Conservation (phyloP, 2,329 filamentous ascomycete genomes). For the Colletotrichum tabaci region DNA sequence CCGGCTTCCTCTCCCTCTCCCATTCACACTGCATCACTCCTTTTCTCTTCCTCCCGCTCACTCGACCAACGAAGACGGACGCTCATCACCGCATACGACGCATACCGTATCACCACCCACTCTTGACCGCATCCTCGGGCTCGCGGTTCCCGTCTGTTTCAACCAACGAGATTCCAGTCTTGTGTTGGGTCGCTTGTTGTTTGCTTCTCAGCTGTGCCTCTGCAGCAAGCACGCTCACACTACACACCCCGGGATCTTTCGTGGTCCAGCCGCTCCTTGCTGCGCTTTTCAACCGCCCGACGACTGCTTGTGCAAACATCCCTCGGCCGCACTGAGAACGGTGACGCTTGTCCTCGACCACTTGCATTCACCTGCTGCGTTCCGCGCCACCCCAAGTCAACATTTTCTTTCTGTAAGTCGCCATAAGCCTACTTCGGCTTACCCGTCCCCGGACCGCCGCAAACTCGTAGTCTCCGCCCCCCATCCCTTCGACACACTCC, state of each 20-base stretch:
- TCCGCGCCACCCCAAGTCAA: constrained; percentile 9
- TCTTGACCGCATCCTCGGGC: constrained; percentile 28
- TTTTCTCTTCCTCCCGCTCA: no score
- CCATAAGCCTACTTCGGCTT: constrained; percentile 17
- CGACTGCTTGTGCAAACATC: constrained; percentile 32
- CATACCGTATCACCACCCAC: constrained; percentile 9
- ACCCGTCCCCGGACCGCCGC: constrained; percentile 1
- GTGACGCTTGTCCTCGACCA: constrained; percentile 31
- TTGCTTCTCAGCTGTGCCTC: constrained; percentile 37
- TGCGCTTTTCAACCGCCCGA: constrained; percentile 8
- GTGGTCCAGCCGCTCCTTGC: constrained; percentile 42
- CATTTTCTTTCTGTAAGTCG: constrained; percentile 33
- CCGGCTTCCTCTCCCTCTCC: not conserved
- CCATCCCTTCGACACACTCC: constrained; percentile 7
- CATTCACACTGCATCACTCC: no score
- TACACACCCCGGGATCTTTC: constrained; percentile 30
- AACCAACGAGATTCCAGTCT: constrained; percentile 18
- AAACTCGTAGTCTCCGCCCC: constrained; percentile 15
- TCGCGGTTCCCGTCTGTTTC: constrained; percentile 6
- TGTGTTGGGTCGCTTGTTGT: constrained; percentile 34
- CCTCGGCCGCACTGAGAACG: constrained; percentile 17
- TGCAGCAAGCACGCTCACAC: constrained; percentile 35
- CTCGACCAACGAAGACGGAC: constrained; percentile 15
- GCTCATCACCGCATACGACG: constrained; percentile 3
- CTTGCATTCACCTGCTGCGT: constrained; percentile 29